Conservation (phyloP, 768 basidiomycete genomes). For the Hericium erinaceus region DNA sequence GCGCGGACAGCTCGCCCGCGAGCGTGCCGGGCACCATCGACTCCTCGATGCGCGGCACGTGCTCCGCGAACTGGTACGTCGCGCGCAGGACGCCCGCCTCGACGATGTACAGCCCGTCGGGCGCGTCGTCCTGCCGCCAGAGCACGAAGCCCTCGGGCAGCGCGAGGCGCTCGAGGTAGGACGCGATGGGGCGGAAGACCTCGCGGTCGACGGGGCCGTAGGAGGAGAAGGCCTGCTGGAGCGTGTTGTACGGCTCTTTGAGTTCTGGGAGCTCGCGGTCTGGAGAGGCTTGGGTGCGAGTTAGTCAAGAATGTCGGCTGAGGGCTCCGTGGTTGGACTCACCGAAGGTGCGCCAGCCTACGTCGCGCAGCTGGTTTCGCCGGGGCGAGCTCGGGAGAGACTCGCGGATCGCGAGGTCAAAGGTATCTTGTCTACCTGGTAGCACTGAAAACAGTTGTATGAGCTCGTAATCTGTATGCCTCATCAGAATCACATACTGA, state of each 20-base stretch:
- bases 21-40: conserved; percentile 92
- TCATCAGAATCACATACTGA: conserved; percentile 30
- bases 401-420: conserved; percentile 6
- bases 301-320: not conserved
- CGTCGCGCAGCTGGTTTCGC: conserved; percentile 13
- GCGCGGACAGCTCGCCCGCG: conserved; percentile 82
- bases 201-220: conserved; percentile 49
- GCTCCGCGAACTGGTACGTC: conserved; percentile 64
- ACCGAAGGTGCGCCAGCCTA: conserved; percentile 10
- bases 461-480: conserved; percentile 1
- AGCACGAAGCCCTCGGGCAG: conserved; percentile 51
- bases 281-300: not conserved
- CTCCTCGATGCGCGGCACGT: conserved; percentile 63
- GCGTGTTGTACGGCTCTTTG: conserved; percentile 50
- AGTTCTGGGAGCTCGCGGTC: conserved; percentile 4
- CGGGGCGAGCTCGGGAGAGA: conserved; percentile 9
- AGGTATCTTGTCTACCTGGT: conserved; percentile 8
- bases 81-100: conserved; percentile 82
- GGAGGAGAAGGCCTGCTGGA: conserved; percentile 73
- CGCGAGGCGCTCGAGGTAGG: conserved; percentile 61
- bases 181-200: conserved; percentile 52
- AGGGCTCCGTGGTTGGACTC: not conserved
- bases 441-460: conserved; percentile 3
- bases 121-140: conserved; percentile 67
- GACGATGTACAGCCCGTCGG: conserved; percentile 85